Evolutionary conservation across 306 rosid genomes (phyloP).

Genomic region (Vigna unguiculata): DNA sequence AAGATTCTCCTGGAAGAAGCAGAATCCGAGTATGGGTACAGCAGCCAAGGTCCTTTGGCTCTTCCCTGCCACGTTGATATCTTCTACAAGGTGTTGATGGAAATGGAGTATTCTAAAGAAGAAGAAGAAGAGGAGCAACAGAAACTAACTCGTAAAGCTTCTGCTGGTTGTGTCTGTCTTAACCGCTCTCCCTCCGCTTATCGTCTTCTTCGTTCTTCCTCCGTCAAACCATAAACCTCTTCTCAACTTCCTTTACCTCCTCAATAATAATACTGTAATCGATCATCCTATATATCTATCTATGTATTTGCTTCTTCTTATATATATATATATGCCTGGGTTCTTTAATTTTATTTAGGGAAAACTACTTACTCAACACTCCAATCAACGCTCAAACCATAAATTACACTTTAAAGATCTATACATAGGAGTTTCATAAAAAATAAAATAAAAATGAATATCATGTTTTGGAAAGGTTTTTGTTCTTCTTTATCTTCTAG

Average conservation of each 20-base stretch:
- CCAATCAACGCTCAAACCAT: too few relatives aligned
- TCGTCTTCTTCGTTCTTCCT: background rate
- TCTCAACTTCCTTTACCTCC: background rate
- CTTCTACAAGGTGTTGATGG: conserved; percentile 66
- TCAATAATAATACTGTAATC: background rate
- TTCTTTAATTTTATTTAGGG: too few relatives aligned
- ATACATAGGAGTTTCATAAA: too few relatives aligned
- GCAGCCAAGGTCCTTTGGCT: conserved; percentile 70
- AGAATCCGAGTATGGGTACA: conserved; percentile 78
- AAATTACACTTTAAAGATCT: too few relatives aligned
- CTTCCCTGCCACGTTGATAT: conserved; percentile 83
- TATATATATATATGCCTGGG: too few relatives aligned
- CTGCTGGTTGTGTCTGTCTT: conserved; percentile 41
- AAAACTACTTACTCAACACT: too few relatives aligned
- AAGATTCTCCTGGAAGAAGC: conserved; percentile 85
- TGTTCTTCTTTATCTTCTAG: too few relatives aligned
- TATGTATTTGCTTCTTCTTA: too few relatives aligned
- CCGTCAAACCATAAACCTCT: background rate
- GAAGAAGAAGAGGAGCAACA: too few relatives aligned
- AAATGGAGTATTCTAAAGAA: conserved; percentile 56
- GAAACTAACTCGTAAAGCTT: conserved; percentile 1
- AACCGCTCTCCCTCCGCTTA: conserved; percentile 43
- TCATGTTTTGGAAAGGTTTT: too few relatives aligned
- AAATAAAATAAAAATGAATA: too few relatives aligned
- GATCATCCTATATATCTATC: too few relatives aligned